Conservation (phyloP, 345 rosid species). For the Arabidopsis arenosa region DNA sequence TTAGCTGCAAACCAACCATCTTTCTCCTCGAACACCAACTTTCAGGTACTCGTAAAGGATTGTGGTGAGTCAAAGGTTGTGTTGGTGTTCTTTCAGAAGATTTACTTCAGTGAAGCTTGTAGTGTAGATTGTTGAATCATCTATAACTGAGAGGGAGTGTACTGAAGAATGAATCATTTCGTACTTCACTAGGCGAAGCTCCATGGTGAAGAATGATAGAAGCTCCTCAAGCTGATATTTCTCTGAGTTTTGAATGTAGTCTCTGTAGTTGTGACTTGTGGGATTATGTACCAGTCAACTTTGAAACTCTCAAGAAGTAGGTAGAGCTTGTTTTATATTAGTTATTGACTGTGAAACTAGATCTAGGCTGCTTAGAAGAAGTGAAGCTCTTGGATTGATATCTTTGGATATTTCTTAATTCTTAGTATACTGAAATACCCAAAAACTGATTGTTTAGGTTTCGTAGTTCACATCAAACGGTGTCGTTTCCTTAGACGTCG, state of each 20-base stretch:
- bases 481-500: background rate
- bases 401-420: background rate
- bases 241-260: background rate
- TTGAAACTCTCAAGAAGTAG: background rate
- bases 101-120: too few species aligned
- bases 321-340: background rate
- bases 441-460: background rate
- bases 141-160: background rate
- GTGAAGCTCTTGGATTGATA: background rate
- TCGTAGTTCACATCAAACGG: background rate
- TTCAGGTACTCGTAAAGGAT: too few species aligned
- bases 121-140: background rate
- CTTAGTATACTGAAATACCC: background rate
- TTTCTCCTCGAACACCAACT: too few species aligned
- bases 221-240: too few species aligned
- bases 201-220: too few species aligned
- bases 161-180: too few species aligned
- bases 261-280: background rate
- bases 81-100: too few species aligned
- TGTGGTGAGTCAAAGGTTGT: too few species aligned
- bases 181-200: too few species aligned
- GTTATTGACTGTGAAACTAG: background rate
- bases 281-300: background rate
- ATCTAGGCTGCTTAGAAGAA: conserved; percentile 5
- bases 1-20: too few species aligned